phyloP scores from a whole-genome alignment of 2,329 filamentous ascomycete genomes.

The Exophiala calicioides region DNA sequence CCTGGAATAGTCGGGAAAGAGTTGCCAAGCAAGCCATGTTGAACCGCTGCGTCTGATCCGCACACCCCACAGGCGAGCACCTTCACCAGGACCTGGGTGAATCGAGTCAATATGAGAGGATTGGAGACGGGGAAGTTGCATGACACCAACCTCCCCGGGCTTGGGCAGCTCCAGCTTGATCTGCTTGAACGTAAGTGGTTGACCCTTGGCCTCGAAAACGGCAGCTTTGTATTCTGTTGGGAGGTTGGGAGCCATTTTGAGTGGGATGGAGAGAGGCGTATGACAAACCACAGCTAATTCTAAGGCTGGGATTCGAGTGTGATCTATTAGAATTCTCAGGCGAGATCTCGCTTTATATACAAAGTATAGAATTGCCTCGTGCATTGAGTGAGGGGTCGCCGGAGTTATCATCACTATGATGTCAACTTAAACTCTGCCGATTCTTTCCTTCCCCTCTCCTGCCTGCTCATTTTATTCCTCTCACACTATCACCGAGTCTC shows the following conservation, averaged over 20 bases:
- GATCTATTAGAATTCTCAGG: too few species aligned
- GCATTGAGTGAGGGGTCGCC: too few species aligned
- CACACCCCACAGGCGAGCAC: constrained; percentile 73
- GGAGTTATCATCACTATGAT: too few species aligned
- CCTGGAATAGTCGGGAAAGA: constrained; percentile 65
- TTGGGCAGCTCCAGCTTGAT: constrained; percentile 59
- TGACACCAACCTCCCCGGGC: constrained; percentile 54
- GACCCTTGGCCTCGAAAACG: constrained; percentile 56
- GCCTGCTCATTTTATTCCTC: too few species aligned
- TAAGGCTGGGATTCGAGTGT: too few species aligned
- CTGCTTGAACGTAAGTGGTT: constrained; percentile 60
- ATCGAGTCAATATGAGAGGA: background rate
- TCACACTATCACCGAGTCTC: too few species aligned
- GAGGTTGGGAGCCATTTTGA: constrained; percentile 37
- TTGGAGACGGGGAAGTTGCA: background rate
- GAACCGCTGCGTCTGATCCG: constrained; percentile 59
- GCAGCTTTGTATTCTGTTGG: constrained; percentile 70
- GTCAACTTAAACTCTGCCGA: too few species aligned
- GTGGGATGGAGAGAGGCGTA: background rate
- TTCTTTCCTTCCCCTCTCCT: too few species aligned
- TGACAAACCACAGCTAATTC: too few species aligned
- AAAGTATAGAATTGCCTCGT: too few species aligned
- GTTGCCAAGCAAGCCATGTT: constrained; percentile 55
- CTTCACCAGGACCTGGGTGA: constrained; percentile 58
- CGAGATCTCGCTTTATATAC: too few species aligned